phyloP scores from a whole-genome alignment of 768 basidiomycete genomes.

The Rhodotorula diobovata region DNA sequence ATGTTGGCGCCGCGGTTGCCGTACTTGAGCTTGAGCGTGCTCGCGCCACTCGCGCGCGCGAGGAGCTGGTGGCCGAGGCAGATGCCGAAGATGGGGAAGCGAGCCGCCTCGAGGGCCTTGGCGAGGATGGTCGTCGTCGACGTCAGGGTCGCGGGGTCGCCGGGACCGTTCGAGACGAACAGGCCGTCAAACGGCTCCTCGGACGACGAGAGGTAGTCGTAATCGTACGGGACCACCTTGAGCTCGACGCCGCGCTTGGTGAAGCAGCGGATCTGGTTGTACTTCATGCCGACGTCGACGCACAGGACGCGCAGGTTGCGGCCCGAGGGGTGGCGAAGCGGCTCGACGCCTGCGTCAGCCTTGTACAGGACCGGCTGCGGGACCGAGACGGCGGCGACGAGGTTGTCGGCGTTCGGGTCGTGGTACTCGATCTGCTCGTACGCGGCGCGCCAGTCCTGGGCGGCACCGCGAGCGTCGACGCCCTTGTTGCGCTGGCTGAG shows the following conservation, averaged over 20 bases:
- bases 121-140: constrained; percentile 66
- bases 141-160: constrained; percentile 75
- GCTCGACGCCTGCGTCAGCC: constrained; percentile 53
- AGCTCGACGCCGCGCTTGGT: constrained; percentile 83
- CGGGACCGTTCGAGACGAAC: constrained; percentile 96
- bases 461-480: constrained; percentile 38
- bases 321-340: constrained; percentile 54
- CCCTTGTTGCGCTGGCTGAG: constrained; percentile 61
- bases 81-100: constrained; percentile 88
- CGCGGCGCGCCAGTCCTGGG: constrained; percentile 66
- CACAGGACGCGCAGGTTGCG: constrained; percentile 78
- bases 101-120: constrained; percentile 56
- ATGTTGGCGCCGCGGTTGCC: constrained; percentile 99
- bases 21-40: constrained; percentile 98
- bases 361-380: constrained; percentile 61
- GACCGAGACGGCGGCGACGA: constrained; percentile 85
- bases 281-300: constrained; percentile 99
- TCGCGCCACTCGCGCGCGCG: constrained; percentile 87
- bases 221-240: constrained; percentile 97
- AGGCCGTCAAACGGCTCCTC: constrained; percentile 90
- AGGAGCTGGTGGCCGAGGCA: constrained; percentile 97
- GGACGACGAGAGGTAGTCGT: constrained; percentile 65
- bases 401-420: constrained; percentile 82
- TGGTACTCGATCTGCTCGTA: constrained; percentile 75
- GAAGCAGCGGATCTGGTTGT: constrained; percentile 98